Evolutionary conservation across 179 eudicot species (phyloP).

Genomic region (Nepenthes alata): DNA sequence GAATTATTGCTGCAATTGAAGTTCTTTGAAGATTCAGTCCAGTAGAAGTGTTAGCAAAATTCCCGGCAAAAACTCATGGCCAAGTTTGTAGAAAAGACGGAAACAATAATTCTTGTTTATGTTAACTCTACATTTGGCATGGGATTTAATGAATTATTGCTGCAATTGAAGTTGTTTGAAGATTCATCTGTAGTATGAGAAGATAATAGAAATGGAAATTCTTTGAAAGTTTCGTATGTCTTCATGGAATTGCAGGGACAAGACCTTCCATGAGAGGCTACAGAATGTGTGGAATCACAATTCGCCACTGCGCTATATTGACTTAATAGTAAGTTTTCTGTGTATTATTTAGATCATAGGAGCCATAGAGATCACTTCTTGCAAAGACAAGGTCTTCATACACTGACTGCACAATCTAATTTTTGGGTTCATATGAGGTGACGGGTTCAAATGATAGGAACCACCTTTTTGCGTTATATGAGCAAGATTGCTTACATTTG

Average conservation of each 20-base stretch:
- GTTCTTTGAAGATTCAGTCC: background rate
- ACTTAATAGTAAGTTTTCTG: slow-evolving; percentile 56
- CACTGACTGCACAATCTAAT: background rate
- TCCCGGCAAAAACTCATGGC: background rate
- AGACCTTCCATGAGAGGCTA: slow-evolving; percentile 36
- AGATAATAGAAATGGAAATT: background rate
- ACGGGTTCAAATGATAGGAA: background rate
- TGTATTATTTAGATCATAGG: slow-evolving; percentile 2
- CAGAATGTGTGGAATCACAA: slow-evolving; percentile 44
- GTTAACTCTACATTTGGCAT: too few species aligned
- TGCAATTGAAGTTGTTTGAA: background rate
- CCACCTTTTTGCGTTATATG: too few species aligned
- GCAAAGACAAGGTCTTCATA: background rate
- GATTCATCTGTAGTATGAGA: background rate
- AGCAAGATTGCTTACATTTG: background rate
- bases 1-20: too few species aligned
- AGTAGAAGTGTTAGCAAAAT: background rate
- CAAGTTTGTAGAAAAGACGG: background rate
- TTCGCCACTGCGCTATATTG: slow-evolving; percentile 49
- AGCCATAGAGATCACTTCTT: background rate
- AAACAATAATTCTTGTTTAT: too few species aligned
- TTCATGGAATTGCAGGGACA: slow-evolving; percentile 46
- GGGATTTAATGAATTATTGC: too few species aligned
- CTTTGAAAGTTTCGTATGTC: background rate
- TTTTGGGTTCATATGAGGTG: background rate